A percentile compares a stretch with the other conserved stretches of the same genome.
phyloP scores from a whole-genome alignment of 2,329 filamentous ascomycete genomes.

The Teratosphaeria zuluensis region DNA sequence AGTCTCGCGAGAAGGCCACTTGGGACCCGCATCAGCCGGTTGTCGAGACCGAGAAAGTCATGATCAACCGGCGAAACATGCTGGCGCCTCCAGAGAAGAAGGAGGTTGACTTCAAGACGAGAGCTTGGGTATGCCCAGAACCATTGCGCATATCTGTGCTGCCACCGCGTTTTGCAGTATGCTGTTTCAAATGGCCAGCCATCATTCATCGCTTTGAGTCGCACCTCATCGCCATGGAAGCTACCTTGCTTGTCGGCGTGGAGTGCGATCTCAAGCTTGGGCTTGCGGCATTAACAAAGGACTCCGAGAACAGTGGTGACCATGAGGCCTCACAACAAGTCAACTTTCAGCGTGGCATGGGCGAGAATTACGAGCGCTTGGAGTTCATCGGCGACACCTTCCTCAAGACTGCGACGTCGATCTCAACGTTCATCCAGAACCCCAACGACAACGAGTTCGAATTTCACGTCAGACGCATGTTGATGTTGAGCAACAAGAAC shows the following conservation, averaged over 20 bases:
- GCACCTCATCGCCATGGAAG: conserved; percentile 70
- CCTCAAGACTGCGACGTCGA: conserved; percentile 89
- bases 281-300: conserved; percentile 85
- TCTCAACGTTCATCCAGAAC: conserved; percentile 68
- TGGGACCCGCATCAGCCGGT: conserved; percentile 71
- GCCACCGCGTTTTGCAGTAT: conserved; percentile 57
- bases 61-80: conserved; percentile 72
- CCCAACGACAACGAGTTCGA: conserved; percentile 74
- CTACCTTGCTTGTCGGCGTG: conserved; percentile 56
- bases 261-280: conserved; percentile 58
- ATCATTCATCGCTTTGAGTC: conserved; percentile 78
- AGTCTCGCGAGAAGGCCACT: conserved; percentile 39
- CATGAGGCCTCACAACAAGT: conserved; percentile 52
- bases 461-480: conserved; percentile 85
- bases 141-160: conserved; percentile 67
- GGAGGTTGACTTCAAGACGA: conserved; percentile 37
- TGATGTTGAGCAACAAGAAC: conserved; percentile 83
- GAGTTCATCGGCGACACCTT: conserved; percentile 93
- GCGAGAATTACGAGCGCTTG: conserved; percentile 85
- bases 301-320: conserved; percentile 75
- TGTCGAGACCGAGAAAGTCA: conserved; percentile 56
- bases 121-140: conserved; percentile 60
- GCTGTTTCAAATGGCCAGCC: conserved; percentile 68
- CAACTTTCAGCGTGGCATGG: conserved; percentile 77
- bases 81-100: conserved; percentile 57